Percentiles rank a stretch among this genome's conserved stretches.
These are phyloP conservation scores for Dalbergia cultrata DNA, from an alignment of 306 rosid genomes.

Conservation along the genomic window DNA sequence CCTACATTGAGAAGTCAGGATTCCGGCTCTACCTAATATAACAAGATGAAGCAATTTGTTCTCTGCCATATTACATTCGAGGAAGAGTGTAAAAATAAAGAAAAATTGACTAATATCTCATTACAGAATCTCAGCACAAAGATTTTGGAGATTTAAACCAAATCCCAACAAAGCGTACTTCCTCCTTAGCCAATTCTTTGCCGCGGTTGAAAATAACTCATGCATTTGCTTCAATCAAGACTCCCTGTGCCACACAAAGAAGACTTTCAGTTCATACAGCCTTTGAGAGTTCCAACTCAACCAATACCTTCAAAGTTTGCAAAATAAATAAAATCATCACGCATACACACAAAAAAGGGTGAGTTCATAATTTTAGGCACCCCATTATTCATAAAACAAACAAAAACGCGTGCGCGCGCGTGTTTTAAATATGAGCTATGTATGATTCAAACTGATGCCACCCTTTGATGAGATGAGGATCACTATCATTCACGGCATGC, in stretches of 20 bases:
- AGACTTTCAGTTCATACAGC: constrained; percentile 14
- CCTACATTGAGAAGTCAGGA: constrained; percentile 43
- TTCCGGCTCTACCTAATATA: constrained; percentile 36
- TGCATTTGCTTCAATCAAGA: constrained; percentile 32
- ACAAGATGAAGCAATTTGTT: constrained; percentile 39
- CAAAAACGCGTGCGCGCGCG: neutral
- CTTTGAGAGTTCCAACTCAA: neutral
- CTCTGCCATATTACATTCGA: constrained; percentile 32
- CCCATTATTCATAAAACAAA: neutral
- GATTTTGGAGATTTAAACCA: constrained; percentile 42
- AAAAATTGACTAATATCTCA: constrained; percentile 19
- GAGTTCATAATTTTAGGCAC: neutral
- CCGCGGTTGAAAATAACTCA: constrained; percentile 18
- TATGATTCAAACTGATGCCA: neutral
- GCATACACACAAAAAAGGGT: neutral
- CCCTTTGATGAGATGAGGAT: neutral
- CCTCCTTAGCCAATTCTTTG: constrained; percentile 40
- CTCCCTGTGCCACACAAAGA: constrained; percentile 46
- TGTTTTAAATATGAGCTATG: neutral
- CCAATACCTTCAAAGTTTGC: neutral
- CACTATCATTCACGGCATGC: neutral
- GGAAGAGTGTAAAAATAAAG: constrained; percentile 1
- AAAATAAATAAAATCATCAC: neutral
- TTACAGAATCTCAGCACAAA: constrained; percentile 30
- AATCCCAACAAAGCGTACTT: constrained; percentile 33